Percentiles rank a stretch among this genome's conserved stretches.
Evolutionary conservation across 2,329 filamentous ascomycete genomes (phyloP).

Genomic region (Trichoderma sp.): DNA sequence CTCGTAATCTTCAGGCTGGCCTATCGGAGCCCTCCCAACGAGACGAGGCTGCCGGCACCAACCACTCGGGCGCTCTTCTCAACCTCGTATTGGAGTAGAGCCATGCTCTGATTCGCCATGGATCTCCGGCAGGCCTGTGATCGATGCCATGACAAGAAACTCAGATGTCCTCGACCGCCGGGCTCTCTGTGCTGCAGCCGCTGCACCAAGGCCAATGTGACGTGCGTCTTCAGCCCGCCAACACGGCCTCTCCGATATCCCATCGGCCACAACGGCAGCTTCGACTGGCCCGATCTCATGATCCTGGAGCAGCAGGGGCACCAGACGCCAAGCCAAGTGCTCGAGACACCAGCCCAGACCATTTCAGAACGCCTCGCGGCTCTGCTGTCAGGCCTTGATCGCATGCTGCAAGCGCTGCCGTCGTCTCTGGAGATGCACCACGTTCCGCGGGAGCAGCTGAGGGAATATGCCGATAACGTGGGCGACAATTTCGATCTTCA

Average conservation of each 20-base stretch:
- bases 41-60: not conserved
- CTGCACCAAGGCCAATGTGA: constrained; percentile 44
- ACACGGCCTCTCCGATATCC: constrained; percentile 29
- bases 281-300: constrained; percentile 32
- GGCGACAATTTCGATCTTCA: constrained; percentile 33
- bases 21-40: not conserved
- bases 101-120: constrained; percentile 6
- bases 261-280: not conserved
- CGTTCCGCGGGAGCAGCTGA: constrained; percentile 32
- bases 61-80: not conserved
- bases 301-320: constrained; percentile 22
- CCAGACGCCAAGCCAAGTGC: not conserved
- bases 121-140: constrained; percentile 42
- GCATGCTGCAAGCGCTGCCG: constrained; percentile 27
- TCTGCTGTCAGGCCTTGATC: constrained; percentile 32
- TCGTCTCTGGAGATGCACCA: constrained; percentile 24
- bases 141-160: constrained; percentile 51
- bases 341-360: constrained; percentile 23
- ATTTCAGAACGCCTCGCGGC: constrained; percentile 29
- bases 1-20: not conserved
- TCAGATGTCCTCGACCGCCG: constrained; percentile 46
- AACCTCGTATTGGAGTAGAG: not conserved
- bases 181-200: constrained; percentile 43
- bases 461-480: constrained; percentile 31
- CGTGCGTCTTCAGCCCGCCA: constrained; percentile 48